A percentile compares a stretch with the other conserved stretches of the same genome.
Conservation (phyloP, 805 yeast genomes). For the Saccharomycopsis babjevae region DNA sequence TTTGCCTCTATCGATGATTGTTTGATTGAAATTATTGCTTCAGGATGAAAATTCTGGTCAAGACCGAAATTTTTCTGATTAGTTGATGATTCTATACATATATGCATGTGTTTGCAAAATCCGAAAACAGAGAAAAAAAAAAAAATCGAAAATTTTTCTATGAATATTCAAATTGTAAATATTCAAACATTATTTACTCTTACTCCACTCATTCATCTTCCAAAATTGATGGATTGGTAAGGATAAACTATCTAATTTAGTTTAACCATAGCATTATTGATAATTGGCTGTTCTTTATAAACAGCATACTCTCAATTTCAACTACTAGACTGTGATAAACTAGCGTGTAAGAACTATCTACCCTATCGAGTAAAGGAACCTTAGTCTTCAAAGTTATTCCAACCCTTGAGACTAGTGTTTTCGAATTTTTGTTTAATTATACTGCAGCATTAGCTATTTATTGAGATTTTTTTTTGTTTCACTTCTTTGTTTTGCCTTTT, state of each 20-base stretch:
- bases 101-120: no score
- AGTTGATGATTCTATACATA: no score
- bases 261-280: neutral
- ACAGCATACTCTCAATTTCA: neutral
- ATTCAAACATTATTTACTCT: no score
- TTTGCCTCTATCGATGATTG: no score
- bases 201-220: no score
- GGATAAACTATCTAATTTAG: no score
- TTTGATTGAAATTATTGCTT: no score
- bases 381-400: neutral
- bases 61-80: no score
- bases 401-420: neutral
- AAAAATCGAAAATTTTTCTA: no score
- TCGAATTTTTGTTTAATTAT: neutral
- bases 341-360: neutral
- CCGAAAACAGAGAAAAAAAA: no score
- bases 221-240: no score
- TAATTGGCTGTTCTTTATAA: neutral
- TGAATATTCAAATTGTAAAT: neutral
- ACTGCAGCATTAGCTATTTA: neutral
- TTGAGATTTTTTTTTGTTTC: slow-evolving; percentile 16
- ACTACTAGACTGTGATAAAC: neutral
- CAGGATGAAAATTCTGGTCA: no score
- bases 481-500: slow-evolving; percentile 17
- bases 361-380: neutral